Base-by-base conservation (phyloP, 257 asterid genomes). In the Coffea canephora region DNA sequence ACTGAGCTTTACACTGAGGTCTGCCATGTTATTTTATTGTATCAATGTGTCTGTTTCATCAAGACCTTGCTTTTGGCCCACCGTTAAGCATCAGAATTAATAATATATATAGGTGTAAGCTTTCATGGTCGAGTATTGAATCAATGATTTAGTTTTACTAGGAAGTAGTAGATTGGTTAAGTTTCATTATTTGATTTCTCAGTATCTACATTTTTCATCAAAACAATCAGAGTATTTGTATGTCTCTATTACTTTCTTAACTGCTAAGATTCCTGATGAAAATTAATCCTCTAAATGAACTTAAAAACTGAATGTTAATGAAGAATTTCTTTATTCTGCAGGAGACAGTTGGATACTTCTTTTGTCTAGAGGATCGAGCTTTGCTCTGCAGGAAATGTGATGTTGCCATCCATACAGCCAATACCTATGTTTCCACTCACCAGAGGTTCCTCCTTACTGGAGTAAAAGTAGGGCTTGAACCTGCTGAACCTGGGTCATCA, bases 291-390 rank as follows among this genome's bases (percentile, higher is more conserved):
- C 1, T 57, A 5, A 16, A 73, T 23, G 2, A 34, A 16, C 9
- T 65, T 4, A 19, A 0, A 0, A 27, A 31, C 11, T 64, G 11
- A 64, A 45, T 64, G 15, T 52, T 77, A 64, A 59, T 61, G 2
- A 79, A 43, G 27, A 57, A 64, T 64, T 68, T 74, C n/a, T 23
- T 39, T 69, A 61, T 74, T 77, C 7, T 86, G 83, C 96, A 96
- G 98, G 98, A 94, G 89, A 72, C 97, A 0, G 86, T 84, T 18
- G 97, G 99, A 43, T 96, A 89, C 84, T 91, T 96, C 94, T 96
- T 96, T 81, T 96, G 98, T 86, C 87, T 96, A 54, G 97, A 96
- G 87, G 99, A 96, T 80, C 91, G 99, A 65, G 97, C 99, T 82
- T 80, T 96, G 73, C 94, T 96, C 1, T 96, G 99, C 85, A 76